Base-by-base conservation (phyloP, 179 eudicot genomes). In the Gypsophila paniculata region DNA sequence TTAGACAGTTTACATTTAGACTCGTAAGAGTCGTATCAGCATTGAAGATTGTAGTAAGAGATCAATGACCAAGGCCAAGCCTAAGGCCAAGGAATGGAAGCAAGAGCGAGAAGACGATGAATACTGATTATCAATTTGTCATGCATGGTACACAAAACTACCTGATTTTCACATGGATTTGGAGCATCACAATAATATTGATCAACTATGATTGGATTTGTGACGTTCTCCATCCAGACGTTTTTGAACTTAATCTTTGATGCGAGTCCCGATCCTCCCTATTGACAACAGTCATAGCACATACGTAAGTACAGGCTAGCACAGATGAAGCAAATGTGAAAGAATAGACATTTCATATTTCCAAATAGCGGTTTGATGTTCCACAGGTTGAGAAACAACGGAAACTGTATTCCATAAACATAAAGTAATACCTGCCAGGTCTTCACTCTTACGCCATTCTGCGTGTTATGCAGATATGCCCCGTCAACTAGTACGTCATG, bases 201-300 rank as follows among this genome's bases (percentile, higher is more conserved):
- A 79, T 93, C 97, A 61, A 93, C 81, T 75, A 93, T 84, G n/a
- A 93, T 88, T 14, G 98, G 98, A 85, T 91, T 89, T 44, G 96
- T 83, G 57, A 93, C 98, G 71, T 93, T 93, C 65, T 84, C 80
- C 98, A 93, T 89, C 84, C 80, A 76, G 9, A 88, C 76, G 46
- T 93, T 88, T 83, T 80, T 74, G 78, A 89, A 93, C 14, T 69
- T 78, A 18, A 91, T 80, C 62, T 81, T 81, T 38, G 85, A 70
- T 42, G 84, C 96, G 83, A 72, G 82, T 36, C 98, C 98, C 48
- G 81, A 81, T 55, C 98, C 98, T 72, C 98, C 98, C 98, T 93
- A 80, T 68, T 25, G 57, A 69, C 68, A 75, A 29, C 63, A 65
- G 61, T 49, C 21, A 26, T 1, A 61, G 18, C 59, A 70, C 61